Base-by-base conservation (phyloP, 2,329 filamentous ascomycete species). In the Ambrosiella beaveri region DNA sequence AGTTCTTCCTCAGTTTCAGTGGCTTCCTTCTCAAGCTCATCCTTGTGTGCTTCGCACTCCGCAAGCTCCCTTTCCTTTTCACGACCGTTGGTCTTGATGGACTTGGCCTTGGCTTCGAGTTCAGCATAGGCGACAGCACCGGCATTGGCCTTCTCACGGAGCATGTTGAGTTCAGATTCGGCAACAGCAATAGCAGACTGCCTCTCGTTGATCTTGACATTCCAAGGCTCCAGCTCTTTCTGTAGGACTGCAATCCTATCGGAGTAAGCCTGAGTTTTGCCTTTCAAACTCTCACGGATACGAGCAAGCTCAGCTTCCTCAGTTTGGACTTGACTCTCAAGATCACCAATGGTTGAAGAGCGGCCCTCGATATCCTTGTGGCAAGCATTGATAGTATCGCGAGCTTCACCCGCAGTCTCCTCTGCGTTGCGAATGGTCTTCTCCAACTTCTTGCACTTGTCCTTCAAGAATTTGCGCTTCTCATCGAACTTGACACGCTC, bases 401-500 rank as follows among this genome's bases (percentile, higher is more conserved):
- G 79, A 2, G 89, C 86, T 64, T 94, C 88, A 0, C 79, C 77
- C 0, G 81, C 79, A 5, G 85, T 81, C 59, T 84, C 82, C 62
- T 87, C 86, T 61, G 87, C 88, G 51, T 83, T 85, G 57, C 82
- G 76, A 61, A 93, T 86, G 0, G 85, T 80, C 73, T 95, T 97
- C 63, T 97, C 88, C 12, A 95, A 78, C 72, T 98, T 98, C 74
- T 93, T 95, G 65, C 87, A 84, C 73, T 98, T 98, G 66, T 84
- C 85, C 1, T 79, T 75, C 63, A 98, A 72, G 69, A 97, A 97
- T 68, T 98, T 98, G 68, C 85, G 85, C 75, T 97, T 97, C 70
- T 98, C 94, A 63, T 97, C 91, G 64, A 95, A 90, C 67, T 98
- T 98, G 70, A 98, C 93, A 19, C 84, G 84, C 67, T 97, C 93